phyloP scores from a whole-genome alignment of 2,329 filamentous ascomycete species.

The Sphaerulina vaccinii region DNA sequence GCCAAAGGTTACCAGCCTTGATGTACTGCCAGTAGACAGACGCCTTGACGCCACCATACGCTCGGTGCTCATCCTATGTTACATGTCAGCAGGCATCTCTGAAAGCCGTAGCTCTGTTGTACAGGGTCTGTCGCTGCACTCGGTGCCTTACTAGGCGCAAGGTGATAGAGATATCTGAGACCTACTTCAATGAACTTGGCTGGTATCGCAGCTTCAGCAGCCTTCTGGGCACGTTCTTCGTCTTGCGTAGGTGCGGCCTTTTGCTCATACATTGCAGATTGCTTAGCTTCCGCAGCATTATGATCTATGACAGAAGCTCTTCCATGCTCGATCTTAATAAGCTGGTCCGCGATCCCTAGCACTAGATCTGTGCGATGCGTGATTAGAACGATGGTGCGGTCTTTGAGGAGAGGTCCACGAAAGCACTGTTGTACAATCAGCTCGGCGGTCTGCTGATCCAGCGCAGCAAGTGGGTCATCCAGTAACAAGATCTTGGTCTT shows the following conservation, averaged over 20 bases:
- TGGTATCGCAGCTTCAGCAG: slow-evolving; percentile 54
- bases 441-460: slow-evolving; percentile 63
- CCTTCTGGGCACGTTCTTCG: slow-evolving; percentile 39
- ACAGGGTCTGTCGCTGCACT: too few species aligned
- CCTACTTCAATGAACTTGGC: slow-evolving; percentile 80
- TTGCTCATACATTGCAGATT: slow-evolving; percentile 1
- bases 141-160: too few species aligned
- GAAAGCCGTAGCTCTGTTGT: too few species aligned
- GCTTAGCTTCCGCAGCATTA: slow-evolving; percentile 19
- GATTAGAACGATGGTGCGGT: slow-evolving; percentile 57
- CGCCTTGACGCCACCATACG: slow-evolving; percentile 71
- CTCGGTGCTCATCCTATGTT: slow-evolving; percentile 72
- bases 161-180: too few species aligned
- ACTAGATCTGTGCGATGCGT: slow-evolving; percentile 71
- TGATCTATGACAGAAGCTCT: slow-evolving; percentile 42
- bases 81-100: too few species aligned
- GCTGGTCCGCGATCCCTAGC: slow-evolving; percentile 67
- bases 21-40: slow-evolving; percentile 83
- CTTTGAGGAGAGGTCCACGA: slow-evolving; percentile 53
- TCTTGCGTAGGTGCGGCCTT: slow-evolving; percentile 25
- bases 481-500: slow-evolving; percentile 48
- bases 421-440: slow-evolving; percentile 59
- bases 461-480: slow-evolving; percentile 49
- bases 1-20: slow-evolving; percentile 71
- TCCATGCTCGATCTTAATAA: slow-evolving; percentile 67